These are phyloP conservation scores for Arabidopsis lyrata DNA, from an alignment of 441 rosid genomes.

Conservation along the genomic window DNA sequence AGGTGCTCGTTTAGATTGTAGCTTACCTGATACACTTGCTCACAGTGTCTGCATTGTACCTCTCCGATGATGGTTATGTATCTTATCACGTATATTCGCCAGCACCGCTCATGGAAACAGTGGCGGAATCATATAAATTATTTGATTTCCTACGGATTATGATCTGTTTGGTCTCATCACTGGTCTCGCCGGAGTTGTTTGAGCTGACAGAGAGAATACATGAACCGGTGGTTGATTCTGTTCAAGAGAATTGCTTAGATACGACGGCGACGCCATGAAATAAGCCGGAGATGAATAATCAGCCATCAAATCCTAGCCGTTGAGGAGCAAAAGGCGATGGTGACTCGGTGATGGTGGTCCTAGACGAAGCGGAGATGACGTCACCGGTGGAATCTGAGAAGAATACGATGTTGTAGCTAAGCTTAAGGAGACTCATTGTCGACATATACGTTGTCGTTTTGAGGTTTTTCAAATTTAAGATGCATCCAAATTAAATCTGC, in stretches of 20 bases:
- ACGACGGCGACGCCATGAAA: not conserved
- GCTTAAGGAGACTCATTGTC: conserved; percentile 17
- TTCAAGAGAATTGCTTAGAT: not conserved
- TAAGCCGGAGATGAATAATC: not conserved
- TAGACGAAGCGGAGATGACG: conserved; percentile 9
- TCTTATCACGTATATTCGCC: conserved; percentile 56
- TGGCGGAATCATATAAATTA: conserved; percentile 45
- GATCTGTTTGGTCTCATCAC: conserved; percentile 24
- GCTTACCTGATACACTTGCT: conserved; percentile 49
- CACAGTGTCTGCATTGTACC: conserved; percentile 75
- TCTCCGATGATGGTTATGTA: conserved; percentile 57
- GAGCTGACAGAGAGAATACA: not conserved
- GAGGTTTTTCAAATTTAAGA: not conserved
- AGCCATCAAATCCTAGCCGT: not conserved
- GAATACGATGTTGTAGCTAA: conserved; percentile 8
- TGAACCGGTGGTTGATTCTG: not conserved
- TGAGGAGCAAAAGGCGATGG: not conserved
- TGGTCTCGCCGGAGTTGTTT: not conserved
- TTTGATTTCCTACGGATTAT: conserved; percentile 39
- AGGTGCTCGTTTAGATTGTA: conserved; percentile 49
- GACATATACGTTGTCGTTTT: not conserved
- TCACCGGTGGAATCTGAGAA: conserved; percentile 20
- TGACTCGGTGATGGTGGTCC: not conserved
- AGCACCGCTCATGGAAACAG: conserved; percentile 83
- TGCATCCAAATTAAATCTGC: too few relatives aligned